Evolutionary conservation across 1,139 yeast genomes (phyloP), one percentile per base, ranked within the genome.

Genomic region (Suhomyces kunorum): DNA sequence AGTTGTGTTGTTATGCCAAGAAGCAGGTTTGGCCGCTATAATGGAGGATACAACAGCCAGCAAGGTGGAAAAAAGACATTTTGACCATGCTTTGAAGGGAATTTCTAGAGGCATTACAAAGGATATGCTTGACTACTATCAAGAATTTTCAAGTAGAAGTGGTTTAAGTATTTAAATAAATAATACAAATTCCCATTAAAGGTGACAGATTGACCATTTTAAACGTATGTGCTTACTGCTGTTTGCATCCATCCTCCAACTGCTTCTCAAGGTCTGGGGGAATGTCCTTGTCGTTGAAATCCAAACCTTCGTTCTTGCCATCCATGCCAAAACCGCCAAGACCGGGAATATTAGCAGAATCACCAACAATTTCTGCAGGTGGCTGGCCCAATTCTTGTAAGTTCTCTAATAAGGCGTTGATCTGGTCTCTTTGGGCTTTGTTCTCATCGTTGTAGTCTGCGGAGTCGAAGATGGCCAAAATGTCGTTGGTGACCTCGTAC

Each of bases 21-120:
- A 92, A 59, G 96, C 98, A 0, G 98, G 98, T 2, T 67, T 92
- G 24, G 78, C 87, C 8, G 97, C 98, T 0, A 83, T 92, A 44
- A 87, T 87, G 82, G 96, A 87, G 51, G 67, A 85, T 49, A 63
- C 76, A 11, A 66, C 75, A 3, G 78, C 87, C 6, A 58, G 60
- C 1, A 53, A 54, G 8, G 95, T 92, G 1, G 61, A 63, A 19
- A 68, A 67, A 47, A 67, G 67, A 23, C 97, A 92, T 59, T 92
- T 92, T 54, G 80, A 76, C 23, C 72, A 69, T 43, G 97, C 96
- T 0, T 56, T 90, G 42, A 53, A 55, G 32, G 83, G 81, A 0
- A 74, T 89, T 18, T 77, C 90, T 11, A 76, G 74, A 55, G 92
- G 92, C 24, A 92, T 92, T 34, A 89, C 96, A 0, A 68, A 69